phyloP scores from a whole-genome alignment of 2,329 filamentous ascomycete genomes.

The Amauroascus niger region DNA sequence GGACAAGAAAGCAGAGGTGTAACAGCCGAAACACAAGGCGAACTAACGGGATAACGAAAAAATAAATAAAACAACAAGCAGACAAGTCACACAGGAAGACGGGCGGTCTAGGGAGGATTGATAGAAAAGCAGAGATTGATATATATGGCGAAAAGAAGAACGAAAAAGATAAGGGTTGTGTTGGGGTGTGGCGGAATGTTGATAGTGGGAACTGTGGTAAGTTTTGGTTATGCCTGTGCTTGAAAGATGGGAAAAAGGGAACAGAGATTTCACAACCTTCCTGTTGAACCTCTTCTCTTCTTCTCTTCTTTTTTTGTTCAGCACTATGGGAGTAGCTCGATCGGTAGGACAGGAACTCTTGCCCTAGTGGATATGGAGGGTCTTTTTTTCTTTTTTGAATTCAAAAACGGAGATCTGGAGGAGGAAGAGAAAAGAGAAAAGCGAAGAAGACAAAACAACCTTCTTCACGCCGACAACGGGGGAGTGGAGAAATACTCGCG shows the following conservation, averaged over 20 bases:
- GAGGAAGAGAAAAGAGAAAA: too few species aligned
- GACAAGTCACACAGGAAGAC: background rate
- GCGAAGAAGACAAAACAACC: background rate
- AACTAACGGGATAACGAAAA: too few species aligned
- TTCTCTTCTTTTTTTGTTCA: background rate
- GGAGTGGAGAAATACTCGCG: background rate
- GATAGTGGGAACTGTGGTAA: conserved; percentile 6
- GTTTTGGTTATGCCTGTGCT: background rate
- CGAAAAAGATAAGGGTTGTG: background rate
- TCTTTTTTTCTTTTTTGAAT: too few species aligned
- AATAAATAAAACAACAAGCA: background rate
- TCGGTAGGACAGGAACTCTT: conserved; percentile 1
- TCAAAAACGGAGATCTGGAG: too few species aligned
- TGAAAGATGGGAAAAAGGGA: background rate
- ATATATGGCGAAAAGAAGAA: conserved; percentile 4
- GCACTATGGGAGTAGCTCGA: too few species aligned
- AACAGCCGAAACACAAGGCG: background rate
- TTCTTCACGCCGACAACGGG: conserved; percentile 3
- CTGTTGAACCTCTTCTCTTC: background rate
- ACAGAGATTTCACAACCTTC: conserved; percentile 11
- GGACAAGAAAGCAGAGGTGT: background rate
- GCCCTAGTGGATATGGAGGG: background rate
- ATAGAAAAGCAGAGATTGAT: background rate
- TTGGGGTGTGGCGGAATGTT: conserved; percentile 10
- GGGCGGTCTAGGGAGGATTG: background rate